Evolutionary conservation across 208 protist genomes (phyloP), one percentile per base, ranked within the genome.

Genomic region (Trypanosoma cruzi): DNA sequence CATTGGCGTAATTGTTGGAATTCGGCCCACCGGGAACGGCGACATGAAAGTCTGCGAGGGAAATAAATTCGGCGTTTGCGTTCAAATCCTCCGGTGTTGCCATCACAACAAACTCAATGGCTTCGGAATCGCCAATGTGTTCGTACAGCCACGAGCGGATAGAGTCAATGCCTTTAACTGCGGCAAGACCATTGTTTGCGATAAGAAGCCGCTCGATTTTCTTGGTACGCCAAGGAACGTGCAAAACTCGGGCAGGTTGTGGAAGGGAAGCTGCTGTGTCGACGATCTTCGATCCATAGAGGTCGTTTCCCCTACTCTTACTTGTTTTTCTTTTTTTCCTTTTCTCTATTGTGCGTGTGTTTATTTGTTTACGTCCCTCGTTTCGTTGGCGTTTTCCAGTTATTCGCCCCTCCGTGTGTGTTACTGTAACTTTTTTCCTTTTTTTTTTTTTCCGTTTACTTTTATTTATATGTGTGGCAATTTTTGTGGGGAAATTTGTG

Each of bases 1-100:
- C 98, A 84, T 99, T 99, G 63, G 97, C 97, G 84, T 99, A 99
- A 88, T 99, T 99, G 89, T 99, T 99, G 54, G 85, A 88, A 81
- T 99, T 99, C 8, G 85, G 79, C 18, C 98, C 98, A n/a, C 98
- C 98, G 5, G 98, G 97, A 0, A 99, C 98, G 28, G 86, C 73
- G 36, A 98, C 82, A 63, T 94, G 78, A 53, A 98, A 79, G 69
- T 99, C 97, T 2, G 98, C 97, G 71, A 99, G 88, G 54, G 94
- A 90, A 66, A 99, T 98, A 79, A 99, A 99, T 84, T 99, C 98
- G 14, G 98, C 98, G 79, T 99, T 99, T 6, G 90, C 97, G 68
- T 95, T 89, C n/a, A 99, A 79, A 68, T 99, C 98, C 68, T 99
- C 98, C 16, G 98, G 97, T 24, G 98, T 99, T 28, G 98, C 98